A percentile compares a stretch with the other conserved stretches of the same genome.
Conservation (phyloP, 352 stramenopile species). For the Phytophthora nicotianae region DNA sequence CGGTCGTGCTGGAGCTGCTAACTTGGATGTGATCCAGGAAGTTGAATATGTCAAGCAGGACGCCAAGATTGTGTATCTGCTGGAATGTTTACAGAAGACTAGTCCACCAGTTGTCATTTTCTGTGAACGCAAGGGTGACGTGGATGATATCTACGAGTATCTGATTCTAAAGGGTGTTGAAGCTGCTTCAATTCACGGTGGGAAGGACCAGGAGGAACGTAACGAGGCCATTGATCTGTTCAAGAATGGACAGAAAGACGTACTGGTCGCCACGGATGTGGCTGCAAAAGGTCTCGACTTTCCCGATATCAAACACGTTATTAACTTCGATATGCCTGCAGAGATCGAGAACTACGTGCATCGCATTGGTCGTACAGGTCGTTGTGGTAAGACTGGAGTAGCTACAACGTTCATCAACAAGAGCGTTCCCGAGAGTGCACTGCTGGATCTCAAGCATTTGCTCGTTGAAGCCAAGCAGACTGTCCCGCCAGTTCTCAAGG, state of each 20-base stretch:
- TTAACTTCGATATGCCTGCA: conserved; percentile 99
- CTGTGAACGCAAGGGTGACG: conserved; percentile 96
- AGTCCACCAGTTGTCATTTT: conserved; percentile 98
- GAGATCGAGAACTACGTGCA: conserved; percentile 99
- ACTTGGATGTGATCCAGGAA: conserved; percentile 99
- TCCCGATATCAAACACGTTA: conserved; percentile 99
- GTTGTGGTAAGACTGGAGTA: conserved; percentile 97
- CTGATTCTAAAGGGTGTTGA: conserved; percentile 97
- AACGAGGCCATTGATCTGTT: conserved; percentile 97
- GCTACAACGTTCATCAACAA: conserved; percentile 99
- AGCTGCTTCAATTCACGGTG: conserved; percentile 96
- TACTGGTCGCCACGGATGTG: conserved; percentile 98
- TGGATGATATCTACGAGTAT: conserved; percentile 99
- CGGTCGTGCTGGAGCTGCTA: conserved; percentile 96
- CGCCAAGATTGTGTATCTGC: conserved; percentile 98
- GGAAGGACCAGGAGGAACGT: conserved; percentile 97
- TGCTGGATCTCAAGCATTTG: conserved; percentile 99
- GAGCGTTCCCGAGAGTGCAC: conserved; percentile 92
- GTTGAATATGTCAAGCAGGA: conserved; percentile 99
- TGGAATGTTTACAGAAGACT: conserved; percentile 99
- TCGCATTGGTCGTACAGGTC: conserved; percentile 98
- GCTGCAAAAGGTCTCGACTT: conserved; percentile 99
- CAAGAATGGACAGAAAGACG: conserved; percentile 95
- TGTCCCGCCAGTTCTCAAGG: conserved; percentile 96
- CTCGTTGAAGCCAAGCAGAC: conserved; percentile 98